A percentile compares a stretch with the other conserved stretches of the same genome.
Evolutionary conservation across 495 filamentous ascomycete genomes (phyloP).

Genomic region (Neurospora tetrasperma): DNA sequence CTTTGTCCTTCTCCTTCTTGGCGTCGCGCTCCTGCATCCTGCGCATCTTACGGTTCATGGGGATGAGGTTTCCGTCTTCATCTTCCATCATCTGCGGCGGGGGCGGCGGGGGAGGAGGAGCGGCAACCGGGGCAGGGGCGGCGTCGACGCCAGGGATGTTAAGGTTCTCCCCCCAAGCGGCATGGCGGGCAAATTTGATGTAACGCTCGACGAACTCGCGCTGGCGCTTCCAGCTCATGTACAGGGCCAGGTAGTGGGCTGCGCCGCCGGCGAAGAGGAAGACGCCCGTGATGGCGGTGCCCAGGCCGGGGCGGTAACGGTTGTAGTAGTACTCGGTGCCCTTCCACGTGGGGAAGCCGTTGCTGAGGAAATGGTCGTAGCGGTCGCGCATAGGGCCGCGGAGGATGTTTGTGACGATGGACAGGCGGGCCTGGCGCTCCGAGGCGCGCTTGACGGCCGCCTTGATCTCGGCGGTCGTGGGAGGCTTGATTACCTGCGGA

Average conservation of each 20-base stretch:
- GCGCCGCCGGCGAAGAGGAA: slow-evolving; percentile 76
- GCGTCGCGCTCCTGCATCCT: slow-evolving; percentile 74
- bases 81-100: slow-evolving; percentile 31
- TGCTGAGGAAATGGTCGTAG: slow-evolving; percentile 89
- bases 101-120: slow-evolving; percentile 21
- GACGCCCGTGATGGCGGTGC: slow-evolving; percentile 71
- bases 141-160: slow-evolving; percentile 49
- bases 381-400: slow-evolving; percentile 68
- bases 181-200: slow-evolving; percentile 76
- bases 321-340: slow-evolving; percentile 97
- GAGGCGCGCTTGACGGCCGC: slow-evolving; percentile 64
- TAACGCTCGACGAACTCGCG: slow-evolving; percentile 83
- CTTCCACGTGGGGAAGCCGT: slow-evolving; percentile 93
- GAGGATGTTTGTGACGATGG: slow-evolving; percentile 74
- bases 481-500: slow-evolving; percentile 58
- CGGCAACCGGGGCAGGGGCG: slow-evolving; percentile 29
- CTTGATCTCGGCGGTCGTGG: slow-evolving; percentile 60
- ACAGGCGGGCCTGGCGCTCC: slow-evolving; percentile 71
- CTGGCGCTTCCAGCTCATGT: slow-evolving; percentile 79
- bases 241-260: slow-evolving; percentile 74
- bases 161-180: slow-evolving; percentile 68
- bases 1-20: slow-evolving; percentile 50
- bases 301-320: slow-evolving; percentile 82
- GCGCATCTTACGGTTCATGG: slow-evolving; percentile 79
- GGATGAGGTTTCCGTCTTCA: slow-evolving; percentile 36